Evolutionary conservation across 805 yeast species (phyloP), one percentile per base, ranked within the genome.

Genomic region (Candida peoriensis): DNA sequence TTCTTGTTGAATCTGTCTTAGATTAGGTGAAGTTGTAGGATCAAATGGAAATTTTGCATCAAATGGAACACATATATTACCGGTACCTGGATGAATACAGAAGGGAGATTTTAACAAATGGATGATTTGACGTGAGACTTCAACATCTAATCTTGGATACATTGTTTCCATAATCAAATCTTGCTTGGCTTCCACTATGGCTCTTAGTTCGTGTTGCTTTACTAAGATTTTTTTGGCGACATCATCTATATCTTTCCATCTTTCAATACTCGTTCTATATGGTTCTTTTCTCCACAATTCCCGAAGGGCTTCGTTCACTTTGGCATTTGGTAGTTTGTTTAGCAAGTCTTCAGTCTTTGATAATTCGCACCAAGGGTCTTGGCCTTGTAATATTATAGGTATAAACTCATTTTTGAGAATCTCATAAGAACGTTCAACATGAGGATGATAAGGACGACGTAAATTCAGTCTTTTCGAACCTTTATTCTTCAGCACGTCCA

Each of bases 41-140:
- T 81, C 77, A 52, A 90, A 93, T 4, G 76, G 76, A 25, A 61
- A 53, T 4, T 43, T 53, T 0, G 59, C 42, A 34, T 58, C 63
- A 30, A 71, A 81, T 0, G 97, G 96, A 7, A 93, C 96, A 74
- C 97, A 93, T 4, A 93, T 84, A 50, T 85, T 82, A 7, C 96
- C 96, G 0, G 98, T 93, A 3, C 87, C 80, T 2, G 98, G 98
- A 58, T 93, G 98, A 28, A 93, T 79, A 64, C 97, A 90, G 57
- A 93, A 93, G 13, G 98, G 98, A 2, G 97, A 84, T 56, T 93
- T 93, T 49, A 93, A 72, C 61, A 93, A 78, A 66, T 93, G 98
- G 61, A 80, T 86, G 52, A 89, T 69, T 56, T 84, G 93, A 46
- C 81, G 74, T 7, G 97, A 83, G 23, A 93, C 98, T 58, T 89